Evolutionary conservation across 768 basidiomycete genomes (phyloP).

Genomic region (Tricholoma bakamatsutake): DNA sequence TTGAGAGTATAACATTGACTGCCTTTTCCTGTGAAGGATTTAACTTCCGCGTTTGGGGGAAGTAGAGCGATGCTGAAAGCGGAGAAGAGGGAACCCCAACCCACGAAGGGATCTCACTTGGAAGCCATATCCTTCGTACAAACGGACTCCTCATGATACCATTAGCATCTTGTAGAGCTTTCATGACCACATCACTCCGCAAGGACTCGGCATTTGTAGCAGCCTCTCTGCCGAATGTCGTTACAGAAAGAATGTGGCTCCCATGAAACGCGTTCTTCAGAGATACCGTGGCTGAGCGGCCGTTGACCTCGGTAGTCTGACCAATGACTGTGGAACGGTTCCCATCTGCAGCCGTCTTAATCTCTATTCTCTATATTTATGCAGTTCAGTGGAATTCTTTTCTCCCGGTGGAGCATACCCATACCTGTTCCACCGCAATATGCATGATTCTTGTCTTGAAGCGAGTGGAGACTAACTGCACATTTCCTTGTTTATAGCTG

Average conservation of each 20-base stretch:
- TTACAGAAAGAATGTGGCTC: constrained; percentile 28
- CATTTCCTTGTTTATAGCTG: constrained; percentile 18
- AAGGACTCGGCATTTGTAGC: constrained; percentile 42
- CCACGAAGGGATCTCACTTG: constrained; percentile 13
- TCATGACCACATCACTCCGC: constrained; percentile 21
- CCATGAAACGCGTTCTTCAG: constrained; percentile 21
- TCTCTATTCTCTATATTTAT: constrained; percentile 15
- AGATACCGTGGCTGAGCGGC: constrained; percentile 31
- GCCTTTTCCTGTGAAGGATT: constrained; percentile 33
- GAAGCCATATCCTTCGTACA: constrained; percentile 30
- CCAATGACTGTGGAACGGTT: constrained; percentile 13
- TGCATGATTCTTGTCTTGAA: constrained; percentile 38
- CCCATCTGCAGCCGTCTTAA: constrained; percentile 12
- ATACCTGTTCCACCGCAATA: constrained; percentile 22
- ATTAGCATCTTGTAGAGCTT: constrained; percentile 19
- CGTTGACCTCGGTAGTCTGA: constrained; percentile 24
- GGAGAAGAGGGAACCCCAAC: neutral
- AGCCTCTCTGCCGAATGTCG: constrained; percentile 40
- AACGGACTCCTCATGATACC: constrained; percentile 27
- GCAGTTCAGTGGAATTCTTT: neutral
- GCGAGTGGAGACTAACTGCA: constrained; percentile 33
- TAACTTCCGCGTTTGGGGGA: constrained; percentile 16
- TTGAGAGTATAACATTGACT: constrained; percentile 29
- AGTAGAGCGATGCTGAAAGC: constrained; percentile 11
- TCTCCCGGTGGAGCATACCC: neutral